phyloP scores from a whole-genome alignment of 2,329 filamentous ascomycete genomes.

The Ceratocystis colombiana region DNA sequence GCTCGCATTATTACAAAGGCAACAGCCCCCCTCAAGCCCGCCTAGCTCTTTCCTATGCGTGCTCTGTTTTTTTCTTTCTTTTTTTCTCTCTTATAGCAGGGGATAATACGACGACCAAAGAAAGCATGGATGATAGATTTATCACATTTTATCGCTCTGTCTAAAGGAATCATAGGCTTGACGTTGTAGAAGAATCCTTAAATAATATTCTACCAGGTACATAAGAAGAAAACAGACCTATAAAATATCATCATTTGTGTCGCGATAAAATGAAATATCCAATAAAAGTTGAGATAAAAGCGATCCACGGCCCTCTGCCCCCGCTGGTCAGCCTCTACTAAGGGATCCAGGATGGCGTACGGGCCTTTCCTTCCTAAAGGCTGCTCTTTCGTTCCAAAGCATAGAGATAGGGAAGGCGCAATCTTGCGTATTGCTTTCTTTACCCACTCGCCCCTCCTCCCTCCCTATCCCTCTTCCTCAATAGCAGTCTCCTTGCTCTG shows the following conservation, averaged over 20 bases:
- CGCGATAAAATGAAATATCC: too few species aligned
- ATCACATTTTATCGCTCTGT: neutral
- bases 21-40: neutral
- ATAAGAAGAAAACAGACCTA: neutral
- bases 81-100: neutral
- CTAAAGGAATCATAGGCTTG: neutral
- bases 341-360: neutral
- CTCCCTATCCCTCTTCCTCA: neutral
- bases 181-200: neutral
- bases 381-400: neutral
- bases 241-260: neutral
- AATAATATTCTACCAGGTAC: neutral
- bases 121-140: neutral
- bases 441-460: neutral
- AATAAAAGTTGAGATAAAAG: too few species aligned
- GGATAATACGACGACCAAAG: neutral
- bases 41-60: neutral
- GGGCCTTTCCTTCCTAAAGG: slow-evolving; percentile 1
- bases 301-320: neutral
- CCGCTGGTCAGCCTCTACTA: neutral
- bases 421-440: neutral
- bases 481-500: neutral
- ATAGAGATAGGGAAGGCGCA: slow-evolving; percentile 12
- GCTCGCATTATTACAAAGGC: slow-evolving; percentile 4
- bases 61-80: neutral